Conservation (phyloP, 2,329 filamentous ascomycete genomes). For the Colletotrichum sp. region DNA sequence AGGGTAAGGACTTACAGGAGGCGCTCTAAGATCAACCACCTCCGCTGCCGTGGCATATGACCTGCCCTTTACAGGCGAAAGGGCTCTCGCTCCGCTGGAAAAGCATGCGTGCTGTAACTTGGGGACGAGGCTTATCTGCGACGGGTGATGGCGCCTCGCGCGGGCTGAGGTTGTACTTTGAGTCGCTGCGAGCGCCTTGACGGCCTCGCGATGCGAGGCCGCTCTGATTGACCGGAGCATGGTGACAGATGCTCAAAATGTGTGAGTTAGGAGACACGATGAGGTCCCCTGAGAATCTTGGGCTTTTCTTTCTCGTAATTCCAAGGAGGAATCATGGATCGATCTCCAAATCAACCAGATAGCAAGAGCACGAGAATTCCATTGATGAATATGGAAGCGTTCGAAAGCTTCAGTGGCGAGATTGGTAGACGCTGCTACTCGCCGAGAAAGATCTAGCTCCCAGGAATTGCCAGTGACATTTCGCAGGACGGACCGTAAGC, state of each 20-base stretch:
- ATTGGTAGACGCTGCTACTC: not conserved
- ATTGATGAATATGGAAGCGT: fast-evolving
- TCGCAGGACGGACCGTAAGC: fast-evolving
- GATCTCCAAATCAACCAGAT: not conserved
- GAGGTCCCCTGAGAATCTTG: not conserved
- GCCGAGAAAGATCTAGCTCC: fast-evolving
- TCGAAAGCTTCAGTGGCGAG: fast-evolving
- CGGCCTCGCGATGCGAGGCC: not conserved
- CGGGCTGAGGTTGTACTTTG: not conserved
- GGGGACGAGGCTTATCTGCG: not conserved
- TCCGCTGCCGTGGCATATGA: not conserved
- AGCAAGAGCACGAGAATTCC: fast-evolving
- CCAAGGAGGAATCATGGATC: not conserved
- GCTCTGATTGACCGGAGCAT: not conserved
- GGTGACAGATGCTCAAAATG: not conserved
- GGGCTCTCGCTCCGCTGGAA: not conserved
- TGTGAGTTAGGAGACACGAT: not conserved
- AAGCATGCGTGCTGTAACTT: not conserved
- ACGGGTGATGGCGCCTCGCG: not conserved
- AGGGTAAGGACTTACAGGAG: not conserved
- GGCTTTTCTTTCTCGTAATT: not conserved
- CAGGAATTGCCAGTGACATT: not conserved
- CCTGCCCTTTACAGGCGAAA: not conserved
- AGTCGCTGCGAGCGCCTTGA: not conserved
- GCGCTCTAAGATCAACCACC: not conserved